phyloP scores from a whole-genome alignment of 1,139 yeast species.

The Kurtzmaniella quercitrusa region DNA sequence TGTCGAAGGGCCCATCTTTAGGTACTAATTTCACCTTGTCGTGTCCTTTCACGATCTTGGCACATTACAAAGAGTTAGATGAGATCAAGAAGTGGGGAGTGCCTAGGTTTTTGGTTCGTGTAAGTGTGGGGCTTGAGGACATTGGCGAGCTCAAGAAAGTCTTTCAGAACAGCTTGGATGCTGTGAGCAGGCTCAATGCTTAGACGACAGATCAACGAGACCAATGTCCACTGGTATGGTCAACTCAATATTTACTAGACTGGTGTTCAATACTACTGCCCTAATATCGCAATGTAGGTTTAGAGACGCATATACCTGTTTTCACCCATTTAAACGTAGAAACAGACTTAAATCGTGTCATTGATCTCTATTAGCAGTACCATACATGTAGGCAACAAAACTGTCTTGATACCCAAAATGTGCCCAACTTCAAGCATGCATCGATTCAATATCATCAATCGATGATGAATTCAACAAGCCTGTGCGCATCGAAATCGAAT shows the following conservation, averaged over 20 bases:
- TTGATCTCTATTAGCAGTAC: no score
- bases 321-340: no score
- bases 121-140: conserved; percentile 84
- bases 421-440: no score
- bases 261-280: no score
- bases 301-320: no score
- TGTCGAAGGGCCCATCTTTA: conserved; percentile 90
- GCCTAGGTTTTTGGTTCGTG: conserved; percentile 79
- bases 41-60: conserved; percentile 86
- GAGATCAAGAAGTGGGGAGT: conserved; percentile 87
- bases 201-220: not conserved
- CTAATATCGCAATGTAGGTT: no score
- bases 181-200: conserved; percentile 29
- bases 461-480: not conserved
- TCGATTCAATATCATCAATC: no score
- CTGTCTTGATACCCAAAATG: no score
- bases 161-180: conserved; percentile 55
- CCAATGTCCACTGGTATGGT: no score
- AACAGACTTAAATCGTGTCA: no score
- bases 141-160: conserved; percentile 71
- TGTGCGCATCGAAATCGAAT: not conserved
- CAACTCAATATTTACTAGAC: no score
- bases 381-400: no score
- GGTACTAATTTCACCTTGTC: conserved; percentile 93
- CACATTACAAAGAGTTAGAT: conserved; percentile 82